Conservation (phyloP, 371 early-diverging fungal species). For the Syncephalastrum monosporum region DNA sequence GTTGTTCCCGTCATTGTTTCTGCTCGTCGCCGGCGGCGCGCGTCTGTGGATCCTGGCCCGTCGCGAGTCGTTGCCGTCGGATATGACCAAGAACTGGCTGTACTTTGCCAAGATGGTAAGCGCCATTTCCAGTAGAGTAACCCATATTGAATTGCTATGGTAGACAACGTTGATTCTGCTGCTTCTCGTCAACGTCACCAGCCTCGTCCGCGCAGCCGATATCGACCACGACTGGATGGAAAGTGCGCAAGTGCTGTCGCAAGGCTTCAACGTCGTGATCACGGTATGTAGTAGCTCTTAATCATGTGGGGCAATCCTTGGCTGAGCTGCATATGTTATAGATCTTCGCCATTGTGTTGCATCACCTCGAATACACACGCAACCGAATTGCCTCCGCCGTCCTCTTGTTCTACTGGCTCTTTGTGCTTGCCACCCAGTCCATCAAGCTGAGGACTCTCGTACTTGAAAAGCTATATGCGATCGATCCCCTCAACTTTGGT, state of each 20-base stretch:
- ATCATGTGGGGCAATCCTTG: conserved; percentile 3
- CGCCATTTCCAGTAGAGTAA: background rate
- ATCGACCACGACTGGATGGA: conserved; percentile 34
- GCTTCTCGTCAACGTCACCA: conserved; percentile 20
- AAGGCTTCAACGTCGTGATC: conserved; percentile 30
- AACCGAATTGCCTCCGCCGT: conserved; percentile 66
- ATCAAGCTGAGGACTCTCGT: conserved; percentile 64
- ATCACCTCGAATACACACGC: conserved; percentile 68
- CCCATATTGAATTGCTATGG: background rate
- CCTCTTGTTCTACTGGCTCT: conserved; percentile 81
- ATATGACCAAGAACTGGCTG: conserved; percentile 46
- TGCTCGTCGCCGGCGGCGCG: conserved; percentile 49
- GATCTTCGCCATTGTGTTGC: conserved; percentile 56
- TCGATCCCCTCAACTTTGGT: conserved; percentile 39
- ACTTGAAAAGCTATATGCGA: conserved; percentile 28
- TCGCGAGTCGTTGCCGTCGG: conserved; percentile 31
- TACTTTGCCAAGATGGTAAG: conserved; percentile 59
- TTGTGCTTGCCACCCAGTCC: conserved; percentile 42
- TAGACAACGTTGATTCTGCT: conserved; percentile 31
- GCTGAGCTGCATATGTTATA: conserved; percentile 16
- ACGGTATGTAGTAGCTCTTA: conserved; percentile 27
- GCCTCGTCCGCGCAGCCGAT: conserved; percentile 13
- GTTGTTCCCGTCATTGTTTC: conserved; percentile 43
- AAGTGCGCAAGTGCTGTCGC: conserved; percentile 32
- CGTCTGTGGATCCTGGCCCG: conserved; percentile 47